Evolutionary conservation across 1,284 basidiomycete genomes (phyloP), one percentile per base, ranked within the genome.

Genomic region (Pseudozyma hubeiensis): DNA sequence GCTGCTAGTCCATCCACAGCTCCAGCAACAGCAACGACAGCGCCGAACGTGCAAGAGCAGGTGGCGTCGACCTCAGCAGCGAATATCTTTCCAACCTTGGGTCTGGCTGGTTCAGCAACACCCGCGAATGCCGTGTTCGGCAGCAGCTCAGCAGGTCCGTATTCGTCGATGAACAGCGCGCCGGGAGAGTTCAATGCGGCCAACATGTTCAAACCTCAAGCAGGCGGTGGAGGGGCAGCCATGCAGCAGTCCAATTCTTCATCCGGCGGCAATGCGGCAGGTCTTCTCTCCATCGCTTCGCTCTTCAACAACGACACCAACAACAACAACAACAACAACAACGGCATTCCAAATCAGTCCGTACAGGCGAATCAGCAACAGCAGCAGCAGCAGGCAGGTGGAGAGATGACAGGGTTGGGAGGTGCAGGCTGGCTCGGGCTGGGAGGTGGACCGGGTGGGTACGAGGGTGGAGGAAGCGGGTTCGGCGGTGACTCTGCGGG

Each of bases 371-470:
- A 24, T 29, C 33, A 19, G 7, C 53, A 55, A n/a, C 53, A 55
- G 53, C 45, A 54, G 53, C 40, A 53, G 33, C 29, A 30, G 30
- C 29, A 30, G 39, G 7, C 19, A 44, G 35, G 19, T 10, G 49
- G 24, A 44, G 64, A 69, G 41, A 37, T 68, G 43, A 41, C 64
- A 5, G 62, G 65, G 14, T 64, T 83, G 3, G 76, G 78, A 43
- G 77, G 81, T 34, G 81, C 81, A 7, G 78, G 79, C 3, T 83
- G 78, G 75, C 58, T 83, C 6, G 81, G 81, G 2, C 48, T 83
- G 5, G 81, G 81, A 10, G 81, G 81, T 14, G 65, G 68, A 16
- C 55, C 69, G 5, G 72, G 71, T 9, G 66, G 74, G 5, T 58
- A 59, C 50, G 56, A 65, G 53, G 75, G 57, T 7, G 70, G 72